Conservation (phyloP, 352 stramenopile species). For the Peronospora tabacina region DNA sequence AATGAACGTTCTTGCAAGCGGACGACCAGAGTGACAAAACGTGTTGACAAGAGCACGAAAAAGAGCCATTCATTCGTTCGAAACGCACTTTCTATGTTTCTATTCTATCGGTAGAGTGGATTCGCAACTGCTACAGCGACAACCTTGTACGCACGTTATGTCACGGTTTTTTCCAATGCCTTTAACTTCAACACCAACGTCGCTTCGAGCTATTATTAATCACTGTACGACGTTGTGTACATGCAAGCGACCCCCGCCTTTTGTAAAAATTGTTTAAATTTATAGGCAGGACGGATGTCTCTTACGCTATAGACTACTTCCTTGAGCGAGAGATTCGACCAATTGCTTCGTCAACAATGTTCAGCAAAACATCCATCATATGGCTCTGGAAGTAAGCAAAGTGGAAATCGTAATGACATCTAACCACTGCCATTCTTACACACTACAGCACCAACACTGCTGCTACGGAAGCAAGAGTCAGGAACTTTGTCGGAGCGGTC, state of each 20-base stretch:
- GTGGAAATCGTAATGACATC: too few species aligned
- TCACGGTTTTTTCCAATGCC: not conserved
- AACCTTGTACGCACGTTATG: not conserved
- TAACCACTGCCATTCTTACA: conserved; percentile 10
- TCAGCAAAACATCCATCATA: too few species aligned
- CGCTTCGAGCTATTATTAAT: not conserved
- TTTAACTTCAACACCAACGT: conserved; percentile 4
- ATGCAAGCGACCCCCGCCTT: too few species aligned
- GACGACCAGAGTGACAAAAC: conserved; percentile 1
- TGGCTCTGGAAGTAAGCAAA: not conserved
- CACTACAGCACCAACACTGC: conserved; percentile 7
- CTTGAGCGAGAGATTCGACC: too few species aligned
- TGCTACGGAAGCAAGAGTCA: conserved; percentile 7
- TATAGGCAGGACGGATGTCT: too few species aligned
- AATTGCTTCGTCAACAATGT: too few species aligned
- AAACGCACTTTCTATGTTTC: too few species aligned
- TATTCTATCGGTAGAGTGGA: too few species aligned
- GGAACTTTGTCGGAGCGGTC: conserved; percentile 19
- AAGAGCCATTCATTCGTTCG: not conserved
- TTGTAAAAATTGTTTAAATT: too few species aligned
- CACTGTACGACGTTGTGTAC: too few species aligned
- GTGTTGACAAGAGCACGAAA: not conserved
- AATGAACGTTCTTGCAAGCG: conserved; percentile 14
- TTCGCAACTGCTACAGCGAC: too few species aligned
- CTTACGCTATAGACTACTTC: too few species aligned